Base-by-base conservation (phyloP, 805 yeast genomes). In the Priceomyces haplophilus region DNA sequence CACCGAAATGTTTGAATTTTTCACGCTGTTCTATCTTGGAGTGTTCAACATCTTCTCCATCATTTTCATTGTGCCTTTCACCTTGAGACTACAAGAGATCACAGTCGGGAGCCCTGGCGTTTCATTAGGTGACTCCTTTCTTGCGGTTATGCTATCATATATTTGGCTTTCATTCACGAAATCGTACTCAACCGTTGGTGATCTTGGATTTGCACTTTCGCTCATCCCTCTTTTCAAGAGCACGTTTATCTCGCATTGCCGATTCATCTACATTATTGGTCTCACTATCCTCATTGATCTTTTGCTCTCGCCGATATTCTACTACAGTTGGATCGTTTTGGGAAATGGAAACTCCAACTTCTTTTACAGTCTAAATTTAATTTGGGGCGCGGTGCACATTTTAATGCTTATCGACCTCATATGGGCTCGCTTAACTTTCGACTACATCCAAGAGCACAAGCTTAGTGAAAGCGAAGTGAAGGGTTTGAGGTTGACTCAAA, bases 301-400 rank as follows among this genome's bases (percentile, higher is more conserved):
- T 17, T 69, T 86, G 2, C 72, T 93, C 37, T 80, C 93, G 4
- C 97, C 98, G 1, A 81, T 88, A 7, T 93, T 91, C 60, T 89
- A 89, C 67, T 88, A 88, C 61, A 76, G 93, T 46, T 93, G 99
- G 99, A 87, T 91, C 51, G 85, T 83, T 45, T 72, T 88, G 44
- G 97, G 97, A 11, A 88, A 93, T 24, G 99, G 99, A 20, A 93
- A 93, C 65, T 83, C 97, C 40, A 93, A 93, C 64, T 93, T 93
- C 69, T 93, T 89, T 68, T 93, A 91, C 67, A 97, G 98, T 30
- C 85, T 93, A 54, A 88, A 93, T 3, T 73, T 93, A 45, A 86
- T 84, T 2, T 84, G 88, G 62, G 82, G 86, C 0, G 67, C 81
- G 7, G 86, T 89, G 3, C 74, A 88, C 50, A 79, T 82, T 0